A percentile compares a stretch with the other conserved stretches of the same genome.
Conservation (phyloP, 1,284 basidiomycete genomes). For the Fomitopsis betulina region DNA sequence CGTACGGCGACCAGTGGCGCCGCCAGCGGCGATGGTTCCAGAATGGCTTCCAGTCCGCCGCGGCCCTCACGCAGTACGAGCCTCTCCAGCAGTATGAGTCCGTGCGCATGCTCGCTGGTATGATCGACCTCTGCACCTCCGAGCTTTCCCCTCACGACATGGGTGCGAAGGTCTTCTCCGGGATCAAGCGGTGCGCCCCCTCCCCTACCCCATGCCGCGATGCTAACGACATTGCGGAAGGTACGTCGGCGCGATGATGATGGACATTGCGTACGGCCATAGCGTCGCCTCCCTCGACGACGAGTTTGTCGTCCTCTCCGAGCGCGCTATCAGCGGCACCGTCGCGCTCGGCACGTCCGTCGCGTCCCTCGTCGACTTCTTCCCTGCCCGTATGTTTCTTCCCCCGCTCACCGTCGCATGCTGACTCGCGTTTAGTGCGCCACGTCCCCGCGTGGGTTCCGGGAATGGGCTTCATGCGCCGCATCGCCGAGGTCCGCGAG, state of each 20-base stretch:
- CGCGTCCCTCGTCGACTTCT: slow-evolving; percentile 19
- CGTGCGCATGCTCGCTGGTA: slow-evolving; percentile 12
- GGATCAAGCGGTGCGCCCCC: slow-evolving; percentile 14
- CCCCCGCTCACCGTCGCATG: no score
- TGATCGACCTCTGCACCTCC: slow-evolving; percentile 7
- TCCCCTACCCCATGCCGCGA: no score
- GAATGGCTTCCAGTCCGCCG: slow-evolving; percentile 13
- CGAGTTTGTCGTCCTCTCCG: slow-evolving; percentile 29
- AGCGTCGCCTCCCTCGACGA: slow-evolving; percentile 19
- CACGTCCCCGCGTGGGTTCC: slow-evolving; percentile 16
- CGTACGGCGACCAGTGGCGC: slow-evolving; percentile 20
- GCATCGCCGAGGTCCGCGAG: slow-evolving; percentile 7
- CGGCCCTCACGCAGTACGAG: slow-evolving; percentile 10
- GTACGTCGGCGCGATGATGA: slow-evolving; percentile 35
- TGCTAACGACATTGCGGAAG: slow-evolving; percentile 6
- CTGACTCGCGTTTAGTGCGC: slow-evolving; percentile 7
- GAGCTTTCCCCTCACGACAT: background rate
- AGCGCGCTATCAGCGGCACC: slow-evolving; percentile 34
- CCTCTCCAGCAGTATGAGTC: slow-evolving; percentile 14
- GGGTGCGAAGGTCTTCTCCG: slow-evolving; percentile 1
- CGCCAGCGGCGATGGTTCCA: slow-evolving; percentile 21
- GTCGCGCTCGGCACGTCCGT: slow-evolving; percentile 9
- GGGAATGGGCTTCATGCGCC: slow-evolving; percentile 14
- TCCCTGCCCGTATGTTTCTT: slow-evolving; percentile 17
- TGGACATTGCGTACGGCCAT: slow-evolving; percentile 26